phyloP scores from a whole-genome alignment of 805 yeast genomes.

The Huiozyma sinensis region DNA sequence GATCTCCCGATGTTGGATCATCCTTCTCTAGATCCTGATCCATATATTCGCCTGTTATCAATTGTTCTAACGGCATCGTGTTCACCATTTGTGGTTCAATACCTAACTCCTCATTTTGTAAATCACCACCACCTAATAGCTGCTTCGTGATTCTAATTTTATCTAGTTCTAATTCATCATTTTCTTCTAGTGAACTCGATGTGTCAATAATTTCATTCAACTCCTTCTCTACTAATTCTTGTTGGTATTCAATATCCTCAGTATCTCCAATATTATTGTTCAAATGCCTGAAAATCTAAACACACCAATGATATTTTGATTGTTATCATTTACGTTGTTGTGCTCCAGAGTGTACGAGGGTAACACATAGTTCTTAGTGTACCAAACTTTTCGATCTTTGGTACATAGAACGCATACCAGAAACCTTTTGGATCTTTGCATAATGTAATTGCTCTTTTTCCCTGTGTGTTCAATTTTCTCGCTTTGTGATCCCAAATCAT shows the following conservation, averaged over 20 bases:
- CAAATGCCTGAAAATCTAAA: no score
- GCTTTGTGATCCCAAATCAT: not conserved
- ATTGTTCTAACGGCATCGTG: not conserved
- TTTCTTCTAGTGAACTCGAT: no score
- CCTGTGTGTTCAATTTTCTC: not conserved
- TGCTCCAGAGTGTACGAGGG: conserved; percentile 1
- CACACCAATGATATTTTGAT: conserved; percentile 1
- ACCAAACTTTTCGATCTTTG: conserved; percentile 1
- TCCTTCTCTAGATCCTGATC: not conserved
- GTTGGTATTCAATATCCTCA: no score
- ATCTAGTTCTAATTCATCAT: no score
- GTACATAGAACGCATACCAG: conserved; percentile 5
- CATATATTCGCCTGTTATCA: no score
- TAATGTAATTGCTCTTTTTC: conserved; percentile 1
- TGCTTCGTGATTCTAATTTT: not conserved
- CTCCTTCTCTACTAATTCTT: no score
- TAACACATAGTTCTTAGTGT: not conserved
- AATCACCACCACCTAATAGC: not conserved
- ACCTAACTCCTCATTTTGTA: not conserved
- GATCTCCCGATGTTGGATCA: not conserved
- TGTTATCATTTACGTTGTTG: not conserved
- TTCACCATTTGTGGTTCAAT: not conserved
- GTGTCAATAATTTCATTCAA: no score
- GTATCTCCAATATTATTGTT: no score
- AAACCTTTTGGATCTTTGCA: conserved; percentile 2